phyloP scores from a whole-genome alignment of 352 stramenopile genomes.

The Phytophthora podocarpi region DNA sequence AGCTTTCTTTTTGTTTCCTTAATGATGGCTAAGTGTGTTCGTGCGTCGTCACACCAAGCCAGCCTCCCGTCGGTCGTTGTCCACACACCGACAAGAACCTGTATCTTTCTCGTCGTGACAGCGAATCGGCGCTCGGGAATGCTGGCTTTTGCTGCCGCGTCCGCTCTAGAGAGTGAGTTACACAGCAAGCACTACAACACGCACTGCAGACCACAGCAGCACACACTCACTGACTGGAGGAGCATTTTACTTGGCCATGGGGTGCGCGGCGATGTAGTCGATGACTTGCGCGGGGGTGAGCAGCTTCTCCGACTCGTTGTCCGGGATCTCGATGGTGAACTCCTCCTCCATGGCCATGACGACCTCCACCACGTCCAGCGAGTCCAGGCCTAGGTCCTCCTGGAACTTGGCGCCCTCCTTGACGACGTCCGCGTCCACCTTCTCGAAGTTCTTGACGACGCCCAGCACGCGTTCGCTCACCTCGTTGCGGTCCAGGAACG shows the following conservation, averaged over 20 bases:
- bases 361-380: conserved; percentile 95
- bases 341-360: conserved; percentile 99
- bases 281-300: conserved; percentile 96
- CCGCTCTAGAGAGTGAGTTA: background rate
- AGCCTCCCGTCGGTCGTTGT: conserved; percentile 2
- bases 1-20: conserved; percentile 37
- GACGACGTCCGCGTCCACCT: conserved; percentile 96
- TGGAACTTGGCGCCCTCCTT: conserved; percentile 95
- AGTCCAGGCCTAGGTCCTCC: conserved; percentile 98
- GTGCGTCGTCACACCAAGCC: background rate
- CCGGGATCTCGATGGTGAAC: conserved; percentile 99
- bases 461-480: conserved; percentile 97
- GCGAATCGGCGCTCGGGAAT: conserved; percentile 6
- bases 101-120: conserved; percentile 38
- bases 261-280: conserved; percentile 98
- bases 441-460: conserved; percentile 99
- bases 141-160: conserved; percentile 14
- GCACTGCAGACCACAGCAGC: conserved; percentile 9
- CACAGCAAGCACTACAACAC: conserved; percentile 12
- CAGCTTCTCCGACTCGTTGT: conserved; percentile 99
- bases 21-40: conserved; percentile 33
- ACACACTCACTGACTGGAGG: conserved; percentile 5
- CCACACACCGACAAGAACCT: conserved; percentile 12
- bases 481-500: conserved; percentile 91
- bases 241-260: conserved; percentile 98